phyloP scores from a whole-genome alignment of 2,329 filamentous ascomycete species.

The Talaromyces sp. region DNA sequence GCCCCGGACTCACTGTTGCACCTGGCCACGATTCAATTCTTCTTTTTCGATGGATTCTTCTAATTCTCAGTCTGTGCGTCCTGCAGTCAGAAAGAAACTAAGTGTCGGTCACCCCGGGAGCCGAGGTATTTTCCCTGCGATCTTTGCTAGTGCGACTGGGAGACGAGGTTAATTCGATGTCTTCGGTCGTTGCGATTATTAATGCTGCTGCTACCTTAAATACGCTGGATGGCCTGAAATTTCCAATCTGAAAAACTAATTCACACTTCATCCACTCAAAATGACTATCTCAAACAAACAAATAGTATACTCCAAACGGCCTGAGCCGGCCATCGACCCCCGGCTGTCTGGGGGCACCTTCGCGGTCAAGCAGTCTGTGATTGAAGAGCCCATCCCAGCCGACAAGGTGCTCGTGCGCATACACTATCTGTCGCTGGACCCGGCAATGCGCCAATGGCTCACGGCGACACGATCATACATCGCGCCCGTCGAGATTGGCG shows the following conservation, averaged over 20 bases:
- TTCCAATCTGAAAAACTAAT: background rate
- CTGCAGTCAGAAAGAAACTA: background rate
- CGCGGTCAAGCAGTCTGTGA: slow-evolving; percentile 22
- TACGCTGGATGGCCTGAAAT: background rate
- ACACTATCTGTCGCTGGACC: slow-evolving; percentile 64
- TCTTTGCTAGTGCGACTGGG: background rate
- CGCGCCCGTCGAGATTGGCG: slow-evolving; percentile 62
- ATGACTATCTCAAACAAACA: slow-evolving; percentile 28
- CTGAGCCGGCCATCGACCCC: slow-evolving; percentile 30
- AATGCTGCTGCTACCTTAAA: background rate
- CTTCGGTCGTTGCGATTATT: background rate
- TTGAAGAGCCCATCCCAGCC: slow-evolving; percentile 26
- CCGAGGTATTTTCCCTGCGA: background rate
- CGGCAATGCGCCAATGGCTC: slow-evolving; percentile 71
- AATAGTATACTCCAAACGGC: slow-evolving; percentile 29
- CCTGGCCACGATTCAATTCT: background rate
- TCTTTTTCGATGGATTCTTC: background rate
- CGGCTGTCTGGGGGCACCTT: slow-evolving; percentile 30
- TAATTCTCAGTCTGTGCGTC: background rate
- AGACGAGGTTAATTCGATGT: background rate
- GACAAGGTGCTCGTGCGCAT: slow-evolving; percentile 56
- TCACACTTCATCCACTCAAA: background rate
- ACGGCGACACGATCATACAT: slow-evolving; percentile 57
- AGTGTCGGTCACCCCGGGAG: background rate
- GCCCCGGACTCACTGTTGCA: background rate